Evolutionary conservation across 768 basidiomycete genomes (phyloP).

Genomic region (Tulasnella sp.): DNA sequence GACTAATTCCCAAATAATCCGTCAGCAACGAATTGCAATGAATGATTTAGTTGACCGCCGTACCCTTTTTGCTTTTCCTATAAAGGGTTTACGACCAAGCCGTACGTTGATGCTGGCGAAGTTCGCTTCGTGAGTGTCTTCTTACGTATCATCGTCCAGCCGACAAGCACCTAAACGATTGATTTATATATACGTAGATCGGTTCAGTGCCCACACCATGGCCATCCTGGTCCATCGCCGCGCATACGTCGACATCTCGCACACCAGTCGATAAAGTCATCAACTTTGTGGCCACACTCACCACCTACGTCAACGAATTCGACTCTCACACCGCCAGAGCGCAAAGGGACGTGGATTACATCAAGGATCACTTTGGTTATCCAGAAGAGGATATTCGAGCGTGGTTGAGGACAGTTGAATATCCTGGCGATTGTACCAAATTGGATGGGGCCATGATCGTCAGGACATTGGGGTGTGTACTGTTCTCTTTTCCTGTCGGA

Average conservation of each 20-base stretch:
- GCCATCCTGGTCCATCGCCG: slow-evolving; percentile 95
- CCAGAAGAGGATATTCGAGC: slow-evolving; percentile 73
- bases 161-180: too few species aligned
- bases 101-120: slow-evolving; percentile 68
- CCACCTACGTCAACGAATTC: slow-evolving; percentile 57
- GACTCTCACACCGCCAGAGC: slow-evolving; percentile 46
- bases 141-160: too few species aligned
- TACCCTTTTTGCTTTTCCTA: slow-evolving; percentile 7
- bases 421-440: slow-evolving; percentile 52
- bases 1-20: too few species aligned
- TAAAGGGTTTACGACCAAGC: slow-evolving; percentile 60
- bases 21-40: neutral
- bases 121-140: slow-evolving; percentile 62
- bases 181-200: slow-evolving; percentile 38
- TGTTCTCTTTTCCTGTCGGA: slow-evolving; percentile 3
- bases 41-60: neutral
- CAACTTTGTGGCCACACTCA: slow-evolving; percentile 53
- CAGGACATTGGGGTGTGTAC: slow-evolving; percentile 63
- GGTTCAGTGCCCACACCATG: slow-evolving; percentile 85
- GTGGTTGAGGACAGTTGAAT: slow-evolving; percentile 74
- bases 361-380: slow-evolving; percentile 71
- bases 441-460: slow-evolving; percentile 56
- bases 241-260: slow-evolving; percentile 54
- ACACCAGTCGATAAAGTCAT: slow-evolving; percentile 41
- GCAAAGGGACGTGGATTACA: slow-evolving; percentile 58